Conservation (phyloP, 176 grass and related monocot species). For the Areca catechu region DNA sequence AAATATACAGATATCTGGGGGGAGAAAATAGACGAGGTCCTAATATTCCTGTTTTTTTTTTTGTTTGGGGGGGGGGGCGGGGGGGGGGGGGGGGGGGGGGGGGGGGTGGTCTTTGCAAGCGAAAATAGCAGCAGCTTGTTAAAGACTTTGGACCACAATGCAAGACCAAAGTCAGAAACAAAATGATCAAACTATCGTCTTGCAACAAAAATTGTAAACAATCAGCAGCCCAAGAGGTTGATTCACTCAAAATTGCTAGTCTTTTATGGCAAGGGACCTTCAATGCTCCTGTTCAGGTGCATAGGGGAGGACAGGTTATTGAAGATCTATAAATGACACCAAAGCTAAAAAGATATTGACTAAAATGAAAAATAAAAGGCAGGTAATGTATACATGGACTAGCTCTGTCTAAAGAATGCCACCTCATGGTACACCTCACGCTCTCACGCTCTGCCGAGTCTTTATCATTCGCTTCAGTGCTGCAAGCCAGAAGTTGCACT, state of each 20-base stretch:
- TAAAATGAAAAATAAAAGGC: no score
- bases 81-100: no score
- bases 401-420: conserved; percentile 16
- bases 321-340: not conserved
- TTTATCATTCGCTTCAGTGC: conserved; percentile 95
- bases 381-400: conserved; percentile 37
- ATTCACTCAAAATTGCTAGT: not conserved
- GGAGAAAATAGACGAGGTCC: no score
- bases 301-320: not conserved
- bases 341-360: not conserved
- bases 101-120: no score
- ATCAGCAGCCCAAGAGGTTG: not conserved
- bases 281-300: not conserved
- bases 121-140: no score
- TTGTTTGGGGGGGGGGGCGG: no score
- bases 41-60: no score
- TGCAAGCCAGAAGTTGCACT: conserved; percentile 95
- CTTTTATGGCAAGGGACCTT: conserved; percentile 6
- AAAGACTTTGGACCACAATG: no score
- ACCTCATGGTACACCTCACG: conserved; percentile 24
- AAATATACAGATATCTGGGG: no score
- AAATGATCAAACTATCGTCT: no score
- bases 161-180: no score
- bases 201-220: no score
- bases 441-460: conserved; percentile 61